Evolutionary conservation across 2,329 filamentous ascomycete genomes (phyloP).

Genomic region (Sarocladium strictum): DNA sequence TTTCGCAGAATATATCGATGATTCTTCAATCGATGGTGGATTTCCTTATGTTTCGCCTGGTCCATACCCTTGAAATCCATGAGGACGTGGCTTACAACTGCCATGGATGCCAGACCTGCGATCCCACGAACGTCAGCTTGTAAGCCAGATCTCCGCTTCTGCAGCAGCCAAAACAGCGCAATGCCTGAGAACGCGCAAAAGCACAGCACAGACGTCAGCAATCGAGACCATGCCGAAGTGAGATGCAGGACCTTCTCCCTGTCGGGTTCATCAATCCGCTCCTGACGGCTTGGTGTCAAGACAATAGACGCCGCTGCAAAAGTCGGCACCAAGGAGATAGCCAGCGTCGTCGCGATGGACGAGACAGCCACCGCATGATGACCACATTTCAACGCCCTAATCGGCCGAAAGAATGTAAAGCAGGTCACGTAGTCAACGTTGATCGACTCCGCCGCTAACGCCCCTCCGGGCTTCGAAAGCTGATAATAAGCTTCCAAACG

Average conservation of each 20-base stretch:
- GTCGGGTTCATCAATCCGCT: constrained; percentile 34
- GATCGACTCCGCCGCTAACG: constrained; percentile 58
- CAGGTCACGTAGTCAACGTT: constrained; percentile 71
- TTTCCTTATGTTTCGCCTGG: constrained; percentile 57
- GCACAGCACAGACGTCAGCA: constrained; percentile 50
- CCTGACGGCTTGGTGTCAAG: constrained; percentile 45
- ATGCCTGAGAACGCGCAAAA: constrained; percentile 53
- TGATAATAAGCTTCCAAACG: constrained; percentile 64
- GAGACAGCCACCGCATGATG: constrained; percentile 66
- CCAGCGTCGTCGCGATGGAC: constrained; percentile 57
- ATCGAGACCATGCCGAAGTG: constrained; percentile 52
- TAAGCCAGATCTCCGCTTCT: constrained; percentile 58
- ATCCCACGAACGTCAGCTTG: constrained; percentile 66
- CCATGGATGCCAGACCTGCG: constrained; percentile 69
- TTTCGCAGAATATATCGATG: constrained; percentile 65
- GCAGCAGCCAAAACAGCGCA: constrained; percentile 54
- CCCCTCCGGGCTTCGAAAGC: constrained; percentile 53
- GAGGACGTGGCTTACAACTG: constrained; percentile 65
- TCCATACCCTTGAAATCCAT: constrained; percentile 71
- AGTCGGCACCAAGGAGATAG: constrained; percentile 63
- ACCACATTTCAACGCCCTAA: constrained; percentile 53
- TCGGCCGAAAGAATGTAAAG: constrained; percentile 58
- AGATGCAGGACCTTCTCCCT: constrained; percentile 50
- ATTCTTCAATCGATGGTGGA: constrained; percentile 60
- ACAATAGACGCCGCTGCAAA: constrained; percentile 58